phyloP scores from a whole-genome alignment of 176 grass and related monocot genomes.

The Elaeis guineensis region DNA sequence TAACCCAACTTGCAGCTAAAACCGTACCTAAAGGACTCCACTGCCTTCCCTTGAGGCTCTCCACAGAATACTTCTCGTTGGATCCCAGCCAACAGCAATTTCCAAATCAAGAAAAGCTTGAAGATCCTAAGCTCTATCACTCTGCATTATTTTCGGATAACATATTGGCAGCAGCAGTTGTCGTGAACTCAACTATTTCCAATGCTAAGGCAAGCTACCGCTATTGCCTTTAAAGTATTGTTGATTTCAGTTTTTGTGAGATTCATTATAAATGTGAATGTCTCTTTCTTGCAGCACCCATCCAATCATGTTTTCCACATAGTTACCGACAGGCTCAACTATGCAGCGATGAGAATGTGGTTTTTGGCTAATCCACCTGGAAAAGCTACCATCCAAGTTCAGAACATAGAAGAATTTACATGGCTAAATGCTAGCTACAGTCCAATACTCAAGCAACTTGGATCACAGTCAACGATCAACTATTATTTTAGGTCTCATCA shows the following conservation, averaged over 20 bases:
- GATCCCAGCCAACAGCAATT: slow-evolving; percentile 39
- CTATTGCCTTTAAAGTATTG: too few species aligned
- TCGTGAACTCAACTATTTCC: slow-evolving; percentile 78
- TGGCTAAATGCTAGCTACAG: slow-evolving; percentile 92
- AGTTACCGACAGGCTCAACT: slow-evolving; percentile 82
- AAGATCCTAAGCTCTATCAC: slow-evolving; percentile 76
- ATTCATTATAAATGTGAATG: not conserved
- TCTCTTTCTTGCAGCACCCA: slow-evolving; percentile 52
- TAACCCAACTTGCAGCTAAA: slow-evolving; percentile 80
- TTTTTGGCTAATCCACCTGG: slow-evolving; percentile 70
- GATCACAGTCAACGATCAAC: slow-evolving; percentile 63
- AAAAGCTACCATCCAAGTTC: slow-evolving; percentile 66
- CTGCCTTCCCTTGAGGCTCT: slow-evolving; percentile 74
- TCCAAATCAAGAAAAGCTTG: slow-evolving; percentile 51
- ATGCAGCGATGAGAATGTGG: slow-evolving; percentile 97
- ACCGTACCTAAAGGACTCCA: slow-evolving; percentile 75
- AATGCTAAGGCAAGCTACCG: slow-evolving; percentile 59
- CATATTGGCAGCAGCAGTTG: slow-evolving; percentile 71
- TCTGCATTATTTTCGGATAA: slow-evolving; percentile 97
- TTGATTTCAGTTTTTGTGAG: not conserved
- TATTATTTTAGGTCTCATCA: slow-evolving; percentile 67
- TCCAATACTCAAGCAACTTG: slow-evolving; percentile 86
- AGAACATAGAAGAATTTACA: slow-evolving; percentile 78
- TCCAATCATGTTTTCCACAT: slow-evolving; percentile 83
- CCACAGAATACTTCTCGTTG: slow-evolving; percentile 61